Evolutionary conservation across 2,329 filamentous ascomycete species (phyloP).

Genomic region (Camillea tinctor): DNA sequence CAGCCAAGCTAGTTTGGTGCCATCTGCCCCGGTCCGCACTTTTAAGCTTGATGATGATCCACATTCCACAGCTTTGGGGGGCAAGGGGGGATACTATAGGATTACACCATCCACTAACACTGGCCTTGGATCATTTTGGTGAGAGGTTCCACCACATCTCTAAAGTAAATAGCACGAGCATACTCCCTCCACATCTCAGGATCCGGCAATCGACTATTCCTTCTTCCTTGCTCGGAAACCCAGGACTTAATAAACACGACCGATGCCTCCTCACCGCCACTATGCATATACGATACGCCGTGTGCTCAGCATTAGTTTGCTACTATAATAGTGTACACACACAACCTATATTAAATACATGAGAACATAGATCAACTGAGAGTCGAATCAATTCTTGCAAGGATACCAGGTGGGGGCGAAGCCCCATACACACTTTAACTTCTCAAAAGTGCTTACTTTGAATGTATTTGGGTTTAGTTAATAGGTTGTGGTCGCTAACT

Average conservation of each 20-base stretch:
- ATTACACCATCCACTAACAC: background rate
- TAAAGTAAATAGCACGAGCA: background rate
- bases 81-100: background rate
- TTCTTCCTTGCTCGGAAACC: too few relatives aligned
- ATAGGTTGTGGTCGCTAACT: too few relatives aligned
- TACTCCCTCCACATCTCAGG: too few relatives aligned
- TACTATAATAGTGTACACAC: background rate
- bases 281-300: conserved; percentile 30
- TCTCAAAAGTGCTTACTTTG: too few relatives aligned
- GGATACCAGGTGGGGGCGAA: too few relatives aligned
- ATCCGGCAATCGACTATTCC: background rate
- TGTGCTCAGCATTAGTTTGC: conserved; percentile 10
- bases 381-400: too few relatives aligned
- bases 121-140: background rate
- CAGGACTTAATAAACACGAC: background rate
- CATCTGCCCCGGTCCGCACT: background rate
- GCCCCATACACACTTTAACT: too few relatives aligned
- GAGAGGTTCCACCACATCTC: background rate
- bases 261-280: conserved; percentile 12
- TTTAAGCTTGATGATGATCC: background rate
- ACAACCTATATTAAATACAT: too few relatives aligned
- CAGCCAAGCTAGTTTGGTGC: background rate
- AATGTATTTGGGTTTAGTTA: too few relatives aligned
- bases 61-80: background rate
- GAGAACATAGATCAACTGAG: too few relatives aligned